Base-by-base conservation (phyloP, 768 basidiomycete genomes). In the Termitomyces sp. region DNA sequence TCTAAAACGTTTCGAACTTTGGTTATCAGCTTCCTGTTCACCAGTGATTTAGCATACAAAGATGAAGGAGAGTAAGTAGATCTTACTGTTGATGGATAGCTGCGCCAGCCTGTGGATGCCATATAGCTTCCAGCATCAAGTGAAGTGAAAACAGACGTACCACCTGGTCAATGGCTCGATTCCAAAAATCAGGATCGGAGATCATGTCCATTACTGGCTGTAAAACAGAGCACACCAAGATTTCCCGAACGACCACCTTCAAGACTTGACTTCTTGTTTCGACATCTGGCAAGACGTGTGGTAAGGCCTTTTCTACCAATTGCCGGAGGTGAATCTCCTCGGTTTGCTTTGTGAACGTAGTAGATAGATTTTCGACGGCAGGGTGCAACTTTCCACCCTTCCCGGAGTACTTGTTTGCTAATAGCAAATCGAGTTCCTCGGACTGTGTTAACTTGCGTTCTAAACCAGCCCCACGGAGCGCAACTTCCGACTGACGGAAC, bases 101-200 rank as follows among this genome's bases (percentile, higher is more conserved):
- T 56, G 79, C 80, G 31, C 80, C 79, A 55, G 77, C 78, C 77
- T 83, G 58, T 39, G 46, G 53, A 52, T 46, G 18, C 1, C 6
- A 34, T 42, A 7, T 36, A n/a, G 31, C 14, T 29, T 42, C 27
- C 20, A 2, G 24, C 42, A 9, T 31, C 18, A 24, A 31, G 16
- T 46, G 63, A 20, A 43, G 10, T 26, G 12, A 41, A 18, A 26
- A 34, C 43, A 31, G 10, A 76, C 92, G 72, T 69, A 94, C 95
- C 74, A 92, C 84, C 73, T 94, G 87, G 70, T 98, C 95, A 50
- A 98, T 90, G 37, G 84, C 82, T 57, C 85, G 79, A 73, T 99
- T 99, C 94, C 94, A 98, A 62, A 97, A 97, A 70, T 99, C 97
- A 5, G 94, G 92, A 69, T 99, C 97, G 29, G 90, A 80, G 36